Conservation (phyloP, 2,329 filamentous ascomycete species). For the Venturiaceae sp. region DNA sequence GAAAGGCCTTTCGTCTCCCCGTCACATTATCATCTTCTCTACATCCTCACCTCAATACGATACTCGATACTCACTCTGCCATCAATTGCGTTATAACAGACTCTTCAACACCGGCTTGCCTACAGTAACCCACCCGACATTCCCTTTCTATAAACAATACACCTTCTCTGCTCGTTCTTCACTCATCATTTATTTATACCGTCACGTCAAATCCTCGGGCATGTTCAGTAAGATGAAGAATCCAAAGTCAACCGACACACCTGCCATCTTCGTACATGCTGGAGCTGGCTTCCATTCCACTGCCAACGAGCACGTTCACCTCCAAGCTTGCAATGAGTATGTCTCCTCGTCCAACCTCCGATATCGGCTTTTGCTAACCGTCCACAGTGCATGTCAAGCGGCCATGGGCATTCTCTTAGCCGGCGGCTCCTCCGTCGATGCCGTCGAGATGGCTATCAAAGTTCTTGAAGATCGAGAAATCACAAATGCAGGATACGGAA, state of each 20-base stretch:
- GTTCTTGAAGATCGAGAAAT: slow-evolving; percentile 89
- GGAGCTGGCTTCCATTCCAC: slow-evolving; percentile 89
- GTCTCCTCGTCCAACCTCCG: slow-evolving; percentile 23
- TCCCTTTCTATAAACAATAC: not conserved
- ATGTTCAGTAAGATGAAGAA: not conserved
- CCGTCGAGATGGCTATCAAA: slow-evolving; percentile 80
- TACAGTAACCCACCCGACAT: not conserved
- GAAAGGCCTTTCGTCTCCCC: not conserved
- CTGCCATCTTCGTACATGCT: slow-evolving; percentile 86
- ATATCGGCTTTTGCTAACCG: not conserved
- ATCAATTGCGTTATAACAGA: not conserved
- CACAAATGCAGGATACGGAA: slow-evolving; percentile 93
- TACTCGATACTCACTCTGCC: too few relatives aligned
- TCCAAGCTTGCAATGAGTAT: slow-evolving; percentile 82
- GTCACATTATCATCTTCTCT: not conserved
- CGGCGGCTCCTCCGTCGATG: slow-evolving; percentile 75
- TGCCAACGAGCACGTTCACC: slow-evolving; percentile 74
- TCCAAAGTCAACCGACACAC: not conserved
- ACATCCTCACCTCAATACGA: too few relatives aligned
- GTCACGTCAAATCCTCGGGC: not conserved
- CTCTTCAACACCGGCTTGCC: not conserved
- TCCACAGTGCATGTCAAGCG: slow-evolving; percentile 62
- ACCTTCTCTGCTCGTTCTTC: not conserved
- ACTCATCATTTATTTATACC: not conserved
- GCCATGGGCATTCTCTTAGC: slow-evolving; percentile 73